Conservation (phyloP, 2,329 filamentous ascomycete species). For the Gnomoniopsis sp. region DNA sequence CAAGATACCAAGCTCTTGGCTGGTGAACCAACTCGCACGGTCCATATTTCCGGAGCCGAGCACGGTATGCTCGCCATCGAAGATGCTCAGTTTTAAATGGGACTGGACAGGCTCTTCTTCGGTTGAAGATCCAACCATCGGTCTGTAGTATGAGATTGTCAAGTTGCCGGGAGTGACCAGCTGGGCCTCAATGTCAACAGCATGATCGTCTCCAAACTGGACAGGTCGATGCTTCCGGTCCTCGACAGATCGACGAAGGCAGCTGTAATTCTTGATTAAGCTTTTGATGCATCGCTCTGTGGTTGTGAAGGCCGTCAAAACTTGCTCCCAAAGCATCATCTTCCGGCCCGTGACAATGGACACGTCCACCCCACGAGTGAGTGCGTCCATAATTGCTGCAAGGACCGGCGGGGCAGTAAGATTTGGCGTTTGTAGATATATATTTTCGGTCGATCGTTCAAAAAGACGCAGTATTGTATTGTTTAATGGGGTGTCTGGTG, state of each 20-base stretch:
- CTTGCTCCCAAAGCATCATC: conserved; percentile 77
- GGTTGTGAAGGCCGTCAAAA: conserved; percentile 74
- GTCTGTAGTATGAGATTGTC: conserved; percentile 56
- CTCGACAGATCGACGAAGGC: neutral
- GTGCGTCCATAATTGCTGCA: conserved; percentile 55
- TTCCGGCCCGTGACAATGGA: conserved; percentile 62
- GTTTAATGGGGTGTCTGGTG: conserved; percentile 67
- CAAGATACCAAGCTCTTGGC: conserved; percentile 73
- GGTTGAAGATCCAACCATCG: conserved; percentile 26
- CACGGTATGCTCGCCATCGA: conserved; percentile 65
- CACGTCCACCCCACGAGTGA: conserved; percentile 65
- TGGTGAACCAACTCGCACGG: conserved; percentile 81
- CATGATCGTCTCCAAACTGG: conserved; percentile 23
- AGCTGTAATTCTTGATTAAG: conserved; percentile 53
- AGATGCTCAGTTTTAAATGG: conserved; percentile 73
- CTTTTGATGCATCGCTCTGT: conserved; percentile 62
- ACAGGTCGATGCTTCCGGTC: conserved; percentile 24
- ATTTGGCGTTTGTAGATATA: conserved; percentile 76
- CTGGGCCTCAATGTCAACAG: conserved; percentile 41
- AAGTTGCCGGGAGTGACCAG: conserved; percentile 42
- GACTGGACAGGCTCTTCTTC: conserved; percentile 64
- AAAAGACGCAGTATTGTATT: conserved; percentile 60
- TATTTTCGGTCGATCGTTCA: conserved; percentile 49
- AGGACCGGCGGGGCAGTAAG: conserved; percentile 66
- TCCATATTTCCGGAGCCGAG: conserved; percentile 83